These are phyloP conservation scores for Cladosporium sp. DNA, from an alignment of 2,329 filamentous ascomycete species.

Conservation along the genomic window DNA sequence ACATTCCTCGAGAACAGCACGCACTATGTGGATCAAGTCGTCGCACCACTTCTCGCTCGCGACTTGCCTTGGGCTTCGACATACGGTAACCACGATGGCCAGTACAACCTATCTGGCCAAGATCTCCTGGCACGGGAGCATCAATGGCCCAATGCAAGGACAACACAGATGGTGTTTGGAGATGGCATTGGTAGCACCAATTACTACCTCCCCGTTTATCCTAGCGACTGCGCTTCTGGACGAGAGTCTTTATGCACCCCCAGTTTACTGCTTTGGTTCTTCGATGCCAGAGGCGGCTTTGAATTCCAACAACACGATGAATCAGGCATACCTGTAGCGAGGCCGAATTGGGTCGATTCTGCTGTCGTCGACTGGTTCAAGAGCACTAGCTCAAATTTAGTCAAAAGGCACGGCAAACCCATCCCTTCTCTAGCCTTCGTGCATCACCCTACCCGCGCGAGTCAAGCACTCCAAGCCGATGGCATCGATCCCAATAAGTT, in stretches of 20 bases:
- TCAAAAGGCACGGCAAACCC: constrained; percentile 13
- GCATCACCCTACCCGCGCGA: constrained; percentile 49
- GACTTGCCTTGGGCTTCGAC: constrained; percentile 61
- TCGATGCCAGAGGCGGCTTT: constrained; percentile 61
- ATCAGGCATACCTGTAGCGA: constrained; percentile 25
- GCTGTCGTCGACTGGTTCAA: constrained; percentile 45
- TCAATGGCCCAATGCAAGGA: constrained; percentile 35
- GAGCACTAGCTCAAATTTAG: constrained; percentile 23
- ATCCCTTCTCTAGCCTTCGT: constrained; percentile 53
- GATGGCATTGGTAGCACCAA: constrained; percentile 46
- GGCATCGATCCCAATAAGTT: constrained; percentile 41
- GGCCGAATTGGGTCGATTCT: constrained; percentile 44
- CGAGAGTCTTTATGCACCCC: constrained; percentile 27
- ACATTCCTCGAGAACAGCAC: constrained; percentile 53
- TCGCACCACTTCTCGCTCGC: constrained; percentile 53
- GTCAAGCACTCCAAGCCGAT: constrained; percentile 37
- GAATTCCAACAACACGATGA: constrained; percentile 40
- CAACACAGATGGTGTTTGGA: constrained; percentile 40
- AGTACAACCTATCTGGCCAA: constrained; percentile 53
- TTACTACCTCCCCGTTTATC: constrained; percentile 53
- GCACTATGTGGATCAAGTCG: constrained; percentile 56
- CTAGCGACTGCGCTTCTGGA: constrained; percentile 31
- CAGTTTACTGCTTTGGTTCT: constrained; percentile 62
- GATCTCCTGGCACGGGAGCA: constrained; percentile 40
- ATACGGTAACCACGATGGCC: constrained; percentile 68